phyloP scores from a whole-genome alignment of 345 rosid genomes.

The Populus pruinosa region DNA sequence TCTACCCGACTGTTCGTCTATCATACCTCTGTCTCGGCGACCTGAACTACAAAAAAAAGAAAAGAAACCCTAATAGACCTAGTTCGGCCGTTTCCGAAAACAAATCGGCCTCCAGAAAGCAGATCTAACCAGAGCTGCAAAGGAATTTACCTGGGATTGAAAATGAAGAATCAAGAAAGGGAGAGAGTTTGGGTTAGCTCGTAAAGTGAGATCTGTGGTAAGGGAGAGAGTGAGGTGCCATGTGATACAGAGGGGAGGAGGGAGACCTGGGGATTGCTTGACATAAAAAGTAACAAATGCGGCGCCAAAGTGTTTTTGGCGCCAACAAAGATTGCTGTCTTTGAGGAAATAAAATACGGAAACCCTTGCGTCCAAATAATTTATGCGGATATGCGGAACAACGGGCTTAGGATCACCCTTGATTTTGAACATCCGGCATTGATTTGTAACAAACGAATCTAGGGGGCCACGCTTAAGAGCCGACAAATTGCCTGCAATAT shows the following conservation, averaged over 20 bases:
- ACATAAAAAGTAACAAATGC: background rate
- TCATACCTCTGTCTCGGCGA: background rate
- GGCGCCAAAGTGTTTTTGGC: conserved; percentile 23
- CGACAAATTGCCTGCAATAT: too few species aligned
- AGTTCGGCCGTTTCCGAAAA: background rate
- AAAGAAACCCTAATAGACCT: background rate
- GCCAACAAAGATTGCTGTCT: conserved; percentile 3
- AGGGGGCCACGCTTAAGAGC: too few species aligned
- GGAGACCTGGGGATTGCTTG: background rate
- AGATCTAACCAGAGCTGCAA: background rate
- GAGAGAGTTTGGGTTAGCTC: background rate
- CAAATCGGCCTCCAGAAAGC: background rate
- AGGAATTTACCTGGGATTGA: conserved; percentile 1
- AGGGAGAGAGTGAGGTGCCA: background rate
- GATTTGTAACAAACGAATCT: too few species aligned
- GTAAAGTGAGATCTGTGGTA: background rate
- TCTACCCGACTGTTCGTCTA: background rate
- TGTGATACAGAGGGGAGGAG: background rate
- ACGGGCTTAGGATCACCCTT: too few species aligned
- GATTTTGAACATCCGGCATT: too few species aligned
- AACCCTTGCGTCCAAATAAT: too few species aligned
- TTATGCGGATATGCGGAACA: too few species aligned
- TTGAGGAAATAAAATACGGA: background rate
- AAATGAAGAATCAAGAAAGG: too few species aligned
- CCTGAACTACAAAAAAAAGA: background rate